phyloP scores from a whole-genome alignment of 1,139 yeast genomes.

The Pichia sp. region DNA sequence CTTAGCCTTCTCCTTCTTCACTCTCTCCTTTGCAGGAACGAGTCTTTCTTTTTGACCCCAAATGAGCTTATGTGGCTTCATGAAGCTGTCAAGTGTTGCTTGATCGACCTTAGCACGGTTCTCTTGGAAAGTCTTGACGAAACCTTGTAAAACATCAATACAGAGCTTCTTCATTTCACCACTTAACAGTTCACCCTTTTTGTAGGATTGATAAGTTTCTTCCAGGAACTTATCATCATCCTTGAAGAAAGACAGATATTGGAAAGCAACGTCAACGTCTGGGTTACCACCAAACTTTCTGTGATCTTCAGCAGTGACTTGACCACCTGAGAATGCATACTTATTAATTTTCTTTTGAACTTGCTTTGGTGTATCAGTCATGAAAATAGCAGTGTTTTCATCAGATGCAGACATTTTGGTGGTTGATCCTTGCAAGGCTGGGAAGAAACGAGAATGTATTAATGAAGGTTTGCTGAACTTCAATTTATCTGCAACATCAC shows the following conservation, averaged over 20 bases:
- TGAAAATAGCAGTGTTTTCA: conserved; percentile 71
- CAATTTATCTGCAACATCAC: conserved; percentile 95
- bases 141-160: conserved; percentile 70
- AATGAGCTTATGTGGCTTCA: conserved; percentile 78
- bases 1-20: conserved; percentile 24
- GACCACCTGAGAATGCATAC: conserved; percentile 96
- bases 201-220: conserved; percentile 57
- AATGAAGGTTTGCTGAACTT: conserved; percentile 87
- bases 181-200: conserved; percentile 74
- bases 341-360: conserved; percentile 93
- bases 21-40: conserved; percentile 59
- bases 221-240: conserved; percentile 80
- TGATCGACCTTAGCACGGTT: conserved; percentile 64
- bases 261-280: conserved; percentile 93
- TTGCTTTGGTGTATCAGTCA: conserved; percentile 91
- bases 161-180: conserved; percentile 93
- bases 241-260: conserved; percentile 81
- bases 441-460: conserved; percentile 94
- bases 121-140: conserved; percentile 76
- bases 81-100: conserved; percentile 59
- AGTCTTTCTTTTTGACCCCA: conserved; percentile 67
- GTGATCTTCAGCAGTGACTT: conserved; percentile 82
- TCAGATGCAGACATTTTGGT: conserved; percentile 98
- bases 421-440: conserved; percentile 94
- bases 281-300: conserved; percentile 87